Base-by-base conservation (phyloP, 768 basidiomycete species). In the Mycena amicta region DNA sequence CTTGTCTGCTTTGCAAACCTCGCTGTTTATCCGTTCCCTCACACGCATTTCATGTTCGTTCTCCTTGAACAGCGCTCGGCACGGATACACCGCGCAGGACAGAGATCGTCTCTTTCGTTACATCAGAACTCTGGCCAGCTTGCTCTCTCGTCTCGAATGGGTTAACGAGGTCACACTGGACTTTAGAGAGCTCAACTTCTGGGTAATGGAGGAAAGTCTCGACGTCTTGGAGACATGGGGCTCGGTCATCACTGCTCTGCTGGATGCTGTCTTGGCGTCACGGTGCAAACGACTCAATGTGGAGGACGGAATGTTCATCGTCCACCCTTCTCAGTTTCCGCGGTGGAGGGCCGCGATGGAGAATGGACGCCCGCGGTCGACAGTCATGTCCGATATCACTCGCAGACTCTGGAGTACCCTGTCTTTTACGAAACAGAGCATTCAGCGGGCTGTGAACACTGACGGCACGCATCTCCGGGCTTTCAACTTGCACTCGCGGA, bases 121-220 rank as follows among this genome's bases (percentile, higher is more conserved):
- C 33, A 50, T 61, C 52, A 31, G 43, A 40, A 43, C 46, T 13
- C 56, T 61, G 4, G 52, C 52, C n/a, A 33, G 30, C 20, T 61
- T 61, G 43, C 27, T 61, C 46, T 55, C 53, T 1, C 53, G 27
- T 41, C 56, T 57, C 13, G 16, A 61, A 37, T 25, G 40, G 40
- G 55, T 61, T 1, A 56, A 57, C 27, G 53, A 57, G 41, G 53
- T 61, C 46, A 61, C 60, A 20, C 45, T 61, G n/a, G 22, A 53
- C 27, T 61, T 61, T 26, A 43, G 51, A 26, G 56, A 57, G 2
- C 28, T 57, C 18, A 61, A 61, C 54, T 54, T 61, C 26, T 61
- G 60, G 60, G 56, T 22, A 3, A 39, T 61, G 5, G 12, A 13
- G 15, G 60, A 61, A 22, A 50, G 27, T n/a, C 20, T 40, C 29